These are phyloP conservation scores for Cardamine chenopodiifolia DNA, from an alignment of 345 rosid genomes.

Conservation along the genomic window DNA sequence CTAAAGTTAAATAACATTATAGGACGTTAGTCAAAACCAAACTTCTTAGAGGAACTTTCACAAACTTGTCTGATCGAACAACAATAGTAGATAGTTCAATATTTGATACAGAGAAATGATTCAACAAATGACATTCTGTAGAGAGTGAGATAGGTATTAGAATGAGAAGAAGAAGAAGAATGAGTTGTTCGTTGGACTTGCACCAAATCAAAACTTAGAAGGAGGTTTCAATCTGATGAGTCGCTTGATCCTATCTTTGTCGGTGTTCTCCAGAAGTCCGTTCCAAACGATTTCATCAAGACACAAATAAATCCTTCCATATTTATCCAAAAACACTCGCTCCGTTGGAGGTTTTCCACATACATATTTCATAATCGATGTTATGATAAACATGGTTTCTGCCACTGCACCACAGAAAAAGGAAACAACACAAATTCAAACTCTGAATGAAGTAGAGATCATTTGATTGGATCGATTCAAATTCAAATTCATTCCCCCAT, in stretches of 20 bases:
- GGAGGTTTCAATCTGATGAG: conserved; percentile 86
- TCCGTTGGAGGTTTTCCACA: conserved; percentile 96
- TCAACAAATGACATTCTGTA: conserved; percentile 2
- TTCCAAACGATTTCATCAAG: conserved; percentile 97
- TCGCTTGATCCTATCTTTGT: conserved; percentile 85
- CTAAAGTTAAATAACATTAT: background rate
- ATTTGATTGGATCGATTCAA: too few relatives aligned
- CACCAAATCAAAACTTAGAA: conserved; percentile 56
- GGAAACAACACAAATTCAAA: background rate
- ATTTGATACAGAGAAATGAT: conserved; percentile 7
- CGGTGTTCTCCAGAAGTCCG: conserved; percentile 75
- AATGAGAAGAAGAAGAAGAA: background rate
- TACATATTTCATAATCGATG: conserved; percentile 81
- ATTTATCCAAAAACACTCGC: conserved; percentile 91
- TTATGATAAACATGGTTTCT: conserved; percentile 84
- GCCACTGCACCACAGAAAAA: conserved; percentile 56
- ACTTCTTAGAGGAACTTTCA: background rate
- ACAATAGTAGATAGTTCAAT: background rate
- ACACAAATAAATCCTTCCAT: conserved; percentile 85
- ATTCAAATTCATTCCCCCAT: too few relatives aligned
- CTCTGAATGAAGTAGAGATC: conserved; percentile 13
- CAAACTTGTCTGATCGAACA: conserved; percentile 12
- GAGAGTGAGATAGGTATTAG: background rate
- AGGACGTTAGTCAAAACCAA: background rate
- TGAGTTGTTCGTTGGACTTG: conserved; percentile 1